Evolutionary conservation across 2,329 filamentous ascomycete genomes (phyloP).

Genomic region (Neofusicoccum kwambonambiense): DNA sequence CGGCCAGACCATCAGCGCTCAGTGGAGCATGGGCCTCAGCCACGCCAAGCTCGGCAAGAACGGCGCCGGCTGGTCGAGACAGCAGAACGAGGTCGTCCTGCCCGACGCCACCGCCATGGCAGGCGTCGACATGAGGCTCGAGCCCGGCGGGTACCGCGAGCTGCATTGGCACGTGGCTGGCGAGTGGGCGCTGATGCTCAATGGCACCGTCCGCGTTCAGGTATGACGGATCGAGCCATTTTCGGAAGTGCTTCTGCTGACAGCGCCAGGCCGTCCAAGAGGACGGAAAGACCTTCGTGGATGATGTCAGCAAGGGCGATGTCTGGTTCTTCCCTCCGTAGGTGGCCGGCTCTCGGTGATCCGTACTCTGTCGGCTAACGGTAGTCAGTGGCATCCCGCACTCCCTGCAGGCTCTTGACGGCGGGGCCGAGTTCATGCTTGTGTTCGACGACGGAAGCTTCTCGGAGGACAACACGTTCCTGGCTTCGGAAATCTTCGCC

Average conservation of each 20-base stretch:
- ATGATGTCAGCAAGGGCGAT: constrained; percentile 21
- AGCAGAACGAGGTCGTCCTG: constrained; percentile 54
- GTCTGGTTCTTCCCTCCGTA: constrained; percentile 24
- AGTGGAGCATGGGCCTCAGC: constrained; percentile 54
- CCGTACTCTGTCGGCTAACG: background rate
- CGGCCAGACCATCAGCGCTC: constrained; percentile 47
- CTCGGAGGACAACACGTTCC: constrained; percentile 23
- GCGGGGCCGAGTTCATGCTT: constrained; percentile 22
- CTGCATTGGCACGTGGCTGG: constrained; percentile 35
- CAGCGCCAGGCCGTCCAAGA: constrained; percentile 17
- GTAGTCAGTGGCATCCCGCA: constrained; percentile 20
- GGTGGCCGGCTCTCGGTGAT: background rate
- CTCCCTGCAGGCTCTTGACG: constrained; percentile 21
- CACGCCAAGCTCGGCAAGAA: constrained; percentile 26
- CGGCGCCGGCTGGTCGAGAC: constrained; percentile 53
- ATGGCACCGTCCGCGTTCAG: constrained; percentile 37
- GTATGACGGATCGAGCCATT: background rate
- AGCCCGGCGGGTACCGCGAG: constrained; percentile 21
- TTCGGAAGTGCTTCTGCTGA: background rate
- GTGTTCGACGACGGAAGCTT: constrained; percentile 24
- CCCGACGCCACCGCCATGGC: constrained; percentile 34
- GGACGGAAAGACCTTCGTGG: constrained; percentile 21
- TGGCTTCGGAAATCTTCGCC: constrained; percentile 21
- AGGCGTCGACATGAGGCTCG: constrained; percentile 22
- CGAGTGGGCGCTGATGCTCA: constrained; percentile 42